Evolutionary conservation across 2,329 filamentous ascomycete species (phyloP).

Genomic region (Ophioceras dolichostomum): DNA sequence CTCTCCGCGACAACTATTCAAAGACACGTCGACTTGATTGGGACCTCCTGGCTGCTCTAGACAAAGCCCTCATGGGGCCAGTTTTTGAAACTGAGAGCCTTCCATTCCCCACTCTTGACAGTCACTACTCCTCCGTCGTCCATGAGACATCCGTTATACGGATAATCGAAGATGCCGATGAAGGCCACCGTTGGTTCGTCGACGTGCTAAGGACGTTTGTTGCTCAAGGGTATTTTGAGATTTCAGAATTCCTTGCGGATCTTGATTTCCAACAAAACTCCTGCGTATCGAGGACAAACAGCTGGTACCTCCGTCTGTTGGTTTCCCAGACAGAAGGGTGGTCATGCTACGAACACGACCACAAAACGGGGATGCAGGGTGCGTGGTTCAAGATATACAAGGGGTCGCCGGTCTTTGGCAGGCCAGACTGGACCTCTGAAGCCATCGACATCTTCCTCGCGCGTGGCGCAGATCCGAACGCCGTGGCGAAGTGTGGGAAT

Average conservation of each 20-base stretch:
- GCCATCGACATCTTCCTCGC: not conserved
- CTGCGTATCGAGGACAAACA: not conserved
- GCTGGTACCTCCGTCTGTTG: too few species aligned
- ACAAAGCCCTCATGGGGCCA: not conserved
- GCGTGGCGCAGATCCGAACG: not conserved
- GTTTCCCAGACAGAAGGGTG: too few species aligned
- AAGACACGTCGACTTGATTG: too few species aligned
- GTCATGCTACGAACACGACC: too few species aligned
- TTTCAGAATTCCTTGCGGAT: not conserved
- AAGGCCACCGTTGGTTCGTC: not conserved
- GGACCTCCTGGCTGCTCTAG: not conserved
- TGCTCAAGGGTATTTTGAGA: not conserved
- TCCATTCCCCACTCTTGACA: too few species aligned
- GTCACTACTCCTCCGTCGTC: too few species aligned
- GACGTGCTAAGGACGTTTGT: not conserved
- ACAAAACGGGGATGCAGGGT: not conserved
- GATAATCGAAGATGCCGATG: not conserved
- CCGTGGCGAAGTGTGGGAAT: not conserved
- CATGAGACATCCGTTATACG: too few species aligned
- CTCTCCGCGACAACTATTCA: too few species aligned
- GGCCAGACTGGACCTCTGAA: not conserved
- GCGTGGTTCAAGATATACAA: not conserved
- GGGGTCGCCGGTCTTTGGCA: too few species aligned
- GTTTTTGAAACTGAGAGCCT: too few species aligned
- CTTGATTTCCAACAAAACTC: not conserved